A percentile compares a stretch with the other conserved stretches of the same genome.
Conservation (phyloP, 164 flowering plant species). For the Macadamia tetraphylla region DNA sequence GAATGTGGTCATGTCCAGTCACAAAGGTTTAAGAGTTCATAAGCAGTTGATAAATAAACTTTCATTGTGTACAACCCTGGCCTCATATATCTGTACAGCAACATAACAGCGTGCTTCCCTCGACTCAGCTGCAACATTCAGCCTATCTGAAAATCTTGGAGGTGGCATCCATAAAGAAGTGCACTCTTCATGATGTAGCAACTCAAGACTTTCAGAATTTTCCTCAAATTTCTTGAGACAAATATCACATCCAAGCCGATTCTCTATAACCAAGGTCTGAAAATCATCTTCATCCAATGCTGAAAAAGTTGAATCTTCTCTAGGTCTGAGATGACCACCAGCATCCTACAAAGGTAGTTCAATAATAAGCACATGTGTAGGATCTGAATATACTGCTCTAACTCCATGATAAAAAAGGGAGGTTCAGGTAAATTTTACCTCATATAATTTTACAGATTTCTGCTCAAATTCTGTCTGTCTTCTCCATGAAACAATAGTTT, state of each 20-base stretch:
- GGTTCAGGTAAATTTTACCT: constrained; percentile 32
- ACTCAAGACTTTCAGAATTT: constrained; percentile 46
- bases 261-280: constrained; percentile 74
- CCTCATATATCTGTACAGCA: constrained; percentile 72
- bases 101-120: constrained; percentile 72
- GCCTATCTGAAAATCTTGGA: constrained; percentile 77
- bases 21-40: not conserved
- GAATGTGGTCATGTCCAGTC: constrained; percentile 3
- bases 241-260: constrained; percentile 89
- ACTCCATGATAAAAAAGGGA: not conserved
- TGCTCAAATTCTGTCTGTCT: constrained; percentile 68
- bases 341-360: constrained; percentile 43
- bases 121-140: constrained; percentile 55
- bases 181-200: constrained; percentile 43
- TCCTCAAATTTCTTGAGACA: constrained; percentile 62
- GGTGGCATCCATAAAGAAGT: constrained; percentile 83
- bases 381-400: not conserved
- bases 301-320: constrained; percentile 44
- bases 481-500: constrained; percentile 77
- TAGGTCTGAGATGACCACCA: constrained; percentile 22
- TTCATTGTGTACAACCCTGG: constrained; percentile 49
- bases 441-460: constrained; percentile 48
- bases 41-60: not conserved
- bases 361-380: constrained; percentile 1
- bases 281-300: constrained; percentile 92